Conservation (phyloP, 108 stramenopile species). For the Skeletonema marinoi region DNA sequence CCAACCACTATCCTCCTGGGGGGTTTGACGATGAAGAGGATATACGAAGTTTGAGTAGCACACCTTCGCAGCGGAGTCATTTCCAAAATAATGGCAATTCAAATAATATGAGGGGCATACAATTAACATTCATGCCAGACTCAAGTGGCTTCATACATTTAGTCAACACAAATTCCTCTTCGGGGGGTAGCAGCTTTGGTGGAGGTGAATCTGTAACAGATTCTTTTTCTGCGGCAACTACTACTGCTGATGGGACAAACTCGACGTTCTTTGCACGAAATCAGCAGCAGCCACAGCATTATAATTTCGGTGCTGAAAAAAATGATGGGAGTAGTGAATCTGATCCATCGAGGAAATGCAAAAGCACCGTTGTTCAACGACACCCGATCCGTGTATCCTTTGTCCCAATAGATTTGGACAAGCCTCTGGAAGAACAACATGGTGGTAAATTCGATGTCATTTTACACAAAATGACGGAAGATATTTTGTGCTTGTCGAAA, state of each 20-base stretch:
- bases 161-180: slow-evolving; percentile 1
- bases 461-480: slow-evolving; percentile 88
- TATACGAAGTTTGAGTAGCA: slow-evolving; percentile 37
- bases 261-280: not conserved
- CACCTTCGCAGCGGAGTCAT: slow-evolving; percentile 33
- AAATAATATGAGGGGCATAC: slow-evolving; percentile 17
- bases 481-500: slow-evolving; percentile 68
- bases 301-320: not conserved
- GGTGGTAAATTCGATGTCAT: slow-evolving; percentile 84
- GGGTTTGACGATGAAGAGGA: slow-evolving; percentile 34
- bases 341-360: not conserved
- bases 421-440: slow-evolving; percentile 80
- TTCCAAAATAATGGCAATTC: not conserved
- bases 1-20: not conserved
- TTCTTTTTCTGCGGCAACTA: not conserved
- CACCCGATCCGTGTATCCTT: slow-evolving; percentile 77
- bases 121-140: slow-evolving; percentile 42
- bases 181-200: not conserved
- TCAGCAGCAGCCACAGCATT: slow-evolving; percentile 3
- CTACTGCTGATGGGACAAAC: not conserved
- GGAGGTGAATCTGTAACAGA: slow-evolving; percentile 5
- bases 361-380: not conserved
- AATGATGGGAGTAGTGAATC: not conserved
- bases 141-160: slow-evolving; percentile 34
- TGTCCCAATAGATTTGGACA: slow-evolving; percentile 81